A percentile compares a stretch with the other conserved stretches of the same genome.
Conservation (phyloP, 345 rosid species). For the Viola odorata region DNA sequence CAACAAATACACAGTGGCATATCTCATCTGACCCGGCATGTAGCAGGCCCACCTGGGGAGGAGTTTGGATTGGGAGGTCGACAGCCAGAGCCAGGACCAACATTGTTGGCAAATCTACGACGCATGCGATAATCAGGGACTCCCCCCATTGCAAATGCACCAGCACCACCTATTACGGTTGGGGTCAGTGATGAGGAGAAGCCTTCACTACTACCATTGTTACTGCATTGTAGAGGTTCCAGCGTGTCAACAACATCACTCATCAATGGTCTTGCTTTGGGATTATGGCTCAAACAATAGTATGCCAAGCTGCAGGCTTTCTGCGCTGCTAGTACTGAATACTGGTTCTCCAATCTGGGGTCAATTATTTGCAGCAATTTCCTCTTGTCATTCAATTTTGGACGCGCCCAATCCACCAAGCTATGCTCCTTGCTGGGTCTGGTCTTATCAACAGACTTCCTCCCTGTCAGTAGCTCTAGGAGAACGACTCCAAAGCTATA, state of each 20-base stretch:
- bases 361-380: slow-evolving; percentile 83
- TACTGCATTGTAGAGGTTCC: slow-evolving; percentile 73
- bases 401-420: slow-evolving; percentile 97
- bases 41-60: slow-evolving; percentile 72
- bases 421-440: slow-evolving; percentile 95
- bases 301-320: slow-evolving; percentile 95
- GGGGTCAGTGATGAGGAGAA: slow-evolving; percentile 32
- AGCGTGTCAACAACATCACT: slow-evolving; percentile 92
- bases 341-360: slow-evolving; percentile 81
- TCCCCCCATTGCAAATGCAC: slow-evolving; percentile 67
- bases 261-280: slow-evolving; percentile 96
- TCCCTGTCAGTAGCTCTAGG: slow-evolving; percentile 81
- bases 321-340: slow-evolving; percentile 86
- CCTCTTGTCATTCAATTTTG: slow-evolving; percentile 86
- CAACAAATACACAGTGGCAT: slow-evolving; percentile 32
- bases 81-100: slow-evolving; percentile 75
- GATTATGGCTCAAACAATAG: slow-evolving; percentile 91
- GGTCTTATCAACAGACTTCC: slow-evolving; percentile 92
- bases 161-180: slow-evolving; percentile 23
- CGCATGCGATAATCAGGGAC: slow-evolving; percentile 56
- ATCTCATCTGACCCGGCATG: slow-evolving; percentile 78
- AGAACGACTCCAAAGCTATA: slow-evolving; percentile 97
- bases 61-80: slow-evolving; percentile 72
- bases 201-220: slow-evolving; percentile 40
- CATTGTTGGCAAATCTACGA: slow-evolving; percentile 54